Evolutionary conservation across 768 basidiomycete genomes (phyloP).

Genomic region (Pluteus cervinus): DNA sequence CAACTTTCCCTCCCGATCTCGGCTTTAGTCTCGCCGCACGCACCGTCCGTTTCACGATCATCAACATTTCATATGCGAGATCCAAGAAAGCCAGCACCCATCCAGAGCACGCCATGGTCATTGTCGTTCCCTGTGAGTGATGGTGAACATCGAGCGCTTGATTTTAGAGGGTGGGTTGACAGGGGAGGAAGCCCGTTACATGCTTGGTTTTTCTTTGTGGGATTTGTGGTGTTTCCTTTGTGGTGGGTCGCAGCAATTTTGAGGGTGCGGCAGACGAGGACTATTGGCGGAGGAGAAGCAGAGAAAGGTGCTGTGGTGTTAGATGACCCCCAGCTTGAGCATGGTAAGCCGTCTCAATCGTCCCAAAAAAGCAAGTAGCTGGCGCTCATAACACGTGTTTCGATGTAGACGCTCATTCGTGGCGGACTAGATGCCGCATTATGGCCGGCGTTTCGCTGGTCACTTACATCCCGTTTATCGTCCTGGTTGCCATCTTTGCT

Average conservation of each 20-base stretch:
- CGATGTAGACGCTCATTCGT: constrained; percentile 57
- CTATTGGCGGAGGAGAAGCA: constrained; percentile 44
- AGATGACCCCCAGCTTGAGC: constrained; percentile 77
- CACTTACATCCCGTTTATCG: constrained; percentile 76
- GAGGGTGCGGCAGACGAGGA: constrained; percentile 56
- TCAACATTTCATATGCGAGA: constrained; percentile 76
- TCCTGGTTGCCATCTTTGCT: constrained; percentile 63
- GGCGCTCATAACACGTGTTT: constrained; percentile 2
- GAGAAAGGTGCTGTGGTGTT: constrained; percentile 72
- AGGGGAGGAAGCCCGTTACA: constrained; percentile 58
- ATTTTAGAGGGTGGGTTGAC: constrained; percentile 31
- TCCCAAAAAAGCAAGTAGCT: too few species aligned
- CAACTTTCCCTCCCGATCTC: constrained; percentile 76
- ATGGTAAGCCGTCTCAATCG: constrained; percentile 41
- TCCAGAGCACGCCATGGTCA: constrained; percentile 57
- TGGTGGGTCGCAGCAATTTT: constrained; percentile 55
- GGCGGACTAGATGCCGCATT: constrained; percentile 72
- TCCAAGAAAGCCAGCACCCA: constrained; percentile 58
- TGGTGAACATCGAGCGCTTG: constrained; percentile 25
- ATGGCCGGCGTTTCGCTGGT: constrained; percentile 63
- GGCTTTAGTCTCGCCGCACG: constrained; percentile 72
- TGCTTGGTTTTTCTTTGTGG: constrained; percentile 75
- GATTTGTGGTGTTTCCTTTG: constrained; percentile 60
- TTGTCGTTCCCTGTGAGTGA: constrained; percentile 37
- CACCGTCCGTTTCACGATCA: constrained; percentile 59